Base-by-base conservation (phyloP, 192 early-diverging fungal genomes). In the Rhizophagus sp. region DNA sequence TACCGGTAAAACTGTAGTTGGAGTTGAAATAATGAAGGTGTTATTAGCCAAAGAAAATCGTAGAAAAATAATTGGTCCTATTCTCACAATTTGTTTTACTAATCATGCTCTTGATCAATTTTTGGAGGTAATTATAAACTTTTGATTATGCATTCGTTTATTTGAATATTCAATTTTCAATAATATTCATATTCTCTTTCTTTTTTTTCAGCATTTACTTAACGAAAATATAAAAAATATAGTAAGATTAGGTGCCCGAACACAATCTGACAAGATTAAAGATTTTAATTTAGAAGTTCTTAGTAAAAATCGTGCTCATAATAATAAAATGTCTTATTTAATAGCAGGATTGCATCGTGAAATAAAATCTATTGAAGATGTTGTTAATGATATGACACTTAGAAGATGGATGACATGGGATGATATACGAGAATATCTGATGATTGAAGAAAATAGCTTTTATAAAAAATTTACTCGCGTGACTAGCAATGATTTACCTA, bases 71-170 rank as follows among this genome's bases (percentile, higher is more conserved):
- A 73, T 81, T 13, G 83, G 78, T 62, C 90, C 87, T 3, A 86
- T 90, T 62, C 81, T 91, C 3, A 80, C 83, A n/a, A 83, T 91
- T 27, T 87, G 86, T 57, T 89, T 84, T 62, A 91, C 90, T 19
- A 88, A 19, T 50, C 90, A 11, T 86, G 90, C 4, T 34, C 80
- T 25, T 81, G 85, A 13, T 83, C 82, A 6, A 81, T 80, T 39
- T 80, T 80, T 36, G 82, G 81, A 36, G 41, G 62, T 30, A 69
- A 83, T 36, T 33, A 81, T 79, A 3, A 24, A 66, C 0, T 41
- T 41, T 41, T 41, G 39, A 8, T 41, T 41, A 41, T 41, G 7
- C 3, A 5, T 86, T 80, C 36, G 3, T 36, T 36, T 36, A 4
- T 36, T 36, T 30, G 1, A 30, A 30, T 30, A 30, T 41, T 41